Conservation (phyloP, 148 eudicot genomes). For the Rhododendron molle region DNA sequence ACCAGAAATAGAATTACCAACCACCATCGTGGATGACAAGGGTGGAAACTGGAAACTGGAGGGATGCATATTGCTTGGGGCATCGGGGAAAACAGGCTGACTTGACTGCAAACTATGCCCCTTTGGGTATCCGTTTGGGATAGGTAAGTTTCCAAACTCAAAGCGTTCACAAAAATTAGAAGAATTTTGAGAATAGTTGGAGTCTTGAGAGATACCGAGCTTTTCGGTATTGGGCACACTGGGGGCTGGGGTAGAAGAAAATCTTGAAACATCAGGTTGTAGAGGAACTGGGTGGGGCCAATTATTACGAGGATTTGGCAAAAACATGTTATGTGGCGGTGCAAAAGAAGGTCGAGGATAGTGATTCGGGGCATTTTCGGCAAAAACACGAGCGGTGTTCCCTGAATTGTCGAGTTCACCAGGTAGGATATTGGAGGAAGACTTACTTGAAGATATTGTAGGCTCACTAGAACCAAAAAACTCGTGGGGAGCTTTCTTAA, state of each 20-base stretch:
- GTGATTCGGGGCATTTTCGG: slow-evolving; percentile 18
- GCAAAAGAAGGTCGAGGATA: slow-evolving; percentile 15
- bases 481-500: slow-evolving; percentile 38
- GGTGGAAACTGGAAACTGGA: slow-evolving; percentile 12
- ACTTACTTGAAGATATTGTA: slow-evolving; percentile 24
- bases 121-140: slow-evolving; percentile 22
- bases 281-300: slow-evolving; percentile 14
- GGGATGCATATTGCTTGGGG: slow-evolving; percentile 15
- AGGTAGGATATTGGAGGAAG: slow-evolving; percentile 25
- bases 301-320: slow-evolving; percentile 17
- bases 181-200: slow-evolving; percentile 26
- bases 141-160: slow-evolving; percentile 15
- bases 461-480: slow-evolving; percentile 28
- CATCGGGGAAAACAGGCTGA: slow-evolving; percentile 18
- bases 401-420: slow-evolving; percentile 18
- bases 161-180: slow-evolving; percentile 13
- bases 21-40: slow-evolving; percentile 8
- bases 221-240: slow-evolving; percentile 28
- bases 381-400: slow-evolving; percentile 8
- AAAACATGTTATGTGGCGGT: slow-evolving; percentile 26
- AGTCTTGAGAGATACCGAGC: slow-evolving; percentile 26
- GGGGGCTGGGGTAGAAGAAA: slow-evolving; percentile 17
- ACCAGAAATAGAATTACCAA: slow-evolving; percentile 9
- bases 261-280: slow-evolving; percentile 22
- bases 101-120: slow-evolving; percentile 15